These are phyloP conservation scores for Skeletonema potamos DNA, from an alignment of 108 stramenopile species.

Conservation along the genomic window DNA sequence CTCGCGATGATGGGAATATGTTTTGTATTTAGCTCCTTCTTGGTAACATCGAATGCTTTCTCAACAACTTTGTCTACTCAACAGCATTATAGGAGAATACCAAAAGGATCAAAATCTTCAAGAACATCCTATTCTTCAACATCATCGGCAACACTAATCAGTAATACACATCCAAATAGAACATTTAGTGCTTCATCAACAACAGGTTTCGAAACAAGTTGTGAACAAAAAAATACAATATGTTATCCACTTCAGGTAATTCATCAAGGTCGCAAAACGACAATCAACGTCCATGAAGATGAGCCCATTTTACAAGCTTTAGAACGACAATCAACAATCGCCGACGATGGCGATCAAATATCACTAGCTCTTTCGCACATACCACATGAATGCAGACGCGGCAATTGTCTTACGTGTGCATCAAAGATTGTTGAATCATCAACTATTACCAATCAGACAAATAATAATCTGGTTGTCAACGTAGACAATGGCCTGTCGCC, in stretches of 20 bases:
- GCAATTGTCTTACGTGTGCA: constrained; percentile 78
- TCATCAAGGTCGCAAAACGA: constrained; percentile 31
- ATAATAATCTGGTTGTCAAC: constrained; percentile 15
- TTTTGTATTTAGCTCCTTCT: not conserved
- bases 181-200: too few species aligned
- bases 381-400: constrained; percentile 73
- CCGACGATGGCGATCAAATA: not conserved
- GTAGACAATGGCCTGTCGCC: constrained; percentile 67
- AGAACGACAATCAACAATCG: constrained; percentile 34
- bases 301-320: constrained; percentile 44
- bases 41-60: not conserved
- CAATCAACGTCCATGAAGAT: constrained; percentile 27
- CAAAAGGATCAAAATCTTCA: not conserved
- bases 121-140: not conserved
- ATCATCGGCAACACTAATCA: not conserved
- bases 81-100: not conserved
- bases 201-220: not conserved
- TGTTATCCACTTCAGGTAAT: constrained; percentile 29
- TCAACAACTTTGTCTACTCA: not conserved
- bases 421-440: constrained; percentile 15
- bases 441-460: not conserved
- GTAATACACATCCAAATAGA: not conserved
- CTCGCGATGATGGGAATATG: not conserved
- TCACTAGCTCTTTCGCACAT: constrained; percentile 52
- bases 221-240: not conserved